Evolutionary conservation across 192 early-diverging fungal genomes (phyloP).

Genomic region (Coemansia sp.): DNA sequence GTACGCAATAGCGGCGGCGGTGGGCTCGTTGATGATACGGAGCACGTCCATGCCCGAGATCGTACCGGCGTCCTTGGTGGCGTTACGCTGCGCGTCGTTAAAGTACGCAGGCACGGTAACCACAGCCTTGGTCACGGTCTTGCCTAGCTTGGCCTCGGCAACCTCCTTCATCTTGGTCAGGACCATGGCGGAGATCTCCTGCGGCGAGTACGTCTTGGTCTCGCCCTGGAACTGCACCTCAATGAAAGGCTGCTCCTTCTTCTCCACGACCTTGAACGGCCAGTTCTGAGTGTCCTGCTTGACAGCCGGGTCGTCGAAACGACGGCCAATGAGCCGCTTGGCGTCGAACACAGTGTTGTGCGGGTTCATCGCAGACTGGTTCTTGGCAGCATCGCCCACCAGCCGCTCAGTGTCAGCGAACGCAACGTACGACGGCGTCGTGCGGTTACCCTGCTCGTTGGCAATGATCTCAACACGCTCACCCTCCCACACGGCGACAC

Average conservation of each 20-base stretch:
- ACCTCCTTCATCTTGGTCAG: slow-evolving; percentile 79
- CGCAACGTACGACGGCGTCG: slow-evolving; percentile 84
- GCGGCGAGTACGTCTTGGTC: slow-evolving; percentile 75
- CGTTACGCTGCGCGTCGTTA: slow-evolving; percentile 89
- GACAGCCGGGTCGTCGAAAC: slow-evolving; percentile 80
- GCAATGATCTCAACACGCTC: slow-evolving; percentile 73
- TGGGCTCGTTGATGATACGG: slow-evolving; percentile 92
- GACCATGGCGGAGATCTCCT: slow-evolving; percentile 80
- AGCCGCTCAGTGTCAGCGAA: slow-evolving; percentile 78
- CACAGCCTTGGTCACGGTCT: slow-evolving; percentile 67
- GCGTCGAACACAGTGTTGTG: slow-evolving; percentile 89
- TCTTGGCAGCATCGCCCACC: slow-evolving; percentile 87
- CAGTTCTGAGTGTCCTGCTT: slow-evolving; percentile 80
- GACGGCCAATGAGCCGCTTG: slow-evolving; percentile 88
- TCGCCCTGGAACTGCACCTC: slow-evolving; percentile 84
- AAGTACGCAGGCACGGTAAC: slow-evolving; percentile 81
- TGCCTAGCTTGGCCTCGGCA: slow-evolving; percentile 76
- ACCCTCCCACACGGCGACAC: slow-evolving; percentile 71
- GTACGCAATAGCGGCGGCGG: slow-evolving; percentile 85
- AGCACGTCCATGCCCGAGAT: slow-evolving; percentile 84
- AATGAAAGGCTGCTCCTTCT: slow-evolving; percentile 69
- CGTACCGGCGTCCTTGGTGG: slow-evolving; percentile 87
- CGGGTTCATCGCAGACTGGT: slow-evolving; percentile 88
- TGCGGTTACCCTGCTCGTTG: slow-evolving; percentile 89
- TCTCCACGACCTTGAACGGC: slow-evolving; percentile 76